These are phyloP conservation scores for Insectozyma bohioensis DNA, from an alignment of 1,139 yeast species.

Conservation along the genomic window DNA sequence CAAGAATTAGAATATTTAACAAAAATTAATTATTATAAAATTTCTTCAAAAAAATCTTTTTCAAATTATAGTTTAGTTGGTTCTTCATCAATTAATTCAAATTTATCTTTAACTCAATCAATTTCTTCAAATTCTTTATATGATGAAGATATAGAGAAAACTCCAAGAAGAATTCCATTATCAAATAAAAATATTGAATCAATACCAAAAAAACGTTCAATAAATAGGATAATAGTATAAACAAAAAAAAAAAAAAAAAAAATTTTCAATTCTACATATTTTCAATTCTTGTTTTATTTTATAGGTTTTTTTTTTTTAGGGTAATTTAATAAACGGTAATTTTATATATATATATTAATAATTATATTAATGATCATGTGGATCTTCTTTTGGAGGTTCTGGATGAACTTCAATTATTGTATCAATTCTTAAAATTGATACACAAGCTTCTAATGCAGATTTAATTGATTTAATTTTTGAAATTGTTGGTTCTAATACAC, in stretches of 20 bases:
- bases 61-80: constrained; percentile 13
- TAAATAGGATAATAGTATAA: constrained; percentile 6
- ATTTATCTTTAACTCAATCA: constrained; percentile 13
- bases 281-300: constrained; percentile 3
- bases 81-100: constrained; percentile 14
- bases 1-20: constrained; percentile 32
- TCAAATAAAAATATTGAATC: constrained; percentile 19
- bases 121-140: constrained; percentile 14
- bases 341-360: background rate
- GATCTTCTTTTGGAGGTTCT: constrained; percentile 89
- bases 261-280: no score
- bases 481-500: constrained; percentile 94
- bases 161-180: constrained; percentile 20
- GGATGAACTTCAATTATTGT: constrained; percentile 98
- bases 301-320: constrained; percentile 3
- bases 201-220: constrained; percentile 12
- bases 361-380: constrained; percentile 59
- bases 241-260: no score
- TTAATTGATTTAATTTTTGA: constrained; percentile 90
- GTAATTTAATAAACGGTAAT: no score
- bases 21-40: constrained; percentile 40
- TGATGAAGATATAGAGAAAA: constrained; percentile 8
- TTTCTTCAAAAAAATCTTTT: constrained; percentile 20
- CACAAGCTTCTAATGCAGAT: constrained; percentile 96
- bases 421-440: constrained; percentile 95